Percentiles rank a stretch among this genome's conserved stretches.
phyloP scores from a whole-genome alignment of 2,329 filamentous ascomycete species.

The Fusarium cyanostomum region DNA sequence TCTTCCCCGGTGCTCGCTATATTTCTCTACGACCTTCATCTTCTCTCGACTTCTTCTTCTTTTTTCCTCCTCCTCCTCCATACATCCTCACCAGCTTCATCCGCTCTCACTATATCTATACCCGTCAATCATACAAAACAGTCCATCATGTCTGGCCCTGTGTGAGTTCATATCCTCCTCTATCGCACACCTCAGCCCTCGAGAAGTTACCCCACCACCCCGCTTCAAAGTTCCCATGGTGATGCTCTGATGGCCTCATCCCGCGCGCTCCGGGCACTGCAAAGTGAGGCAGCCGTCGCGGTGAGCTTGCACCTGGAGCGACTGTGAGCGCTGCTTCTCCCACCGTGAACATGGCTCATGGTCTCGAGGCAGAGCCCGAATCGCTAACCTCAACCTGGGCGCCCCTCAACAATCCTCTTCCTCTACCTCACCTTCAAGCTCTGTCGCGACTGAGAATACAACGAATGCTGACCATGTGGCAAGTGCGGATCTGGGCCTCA shows the following conservation, averaged over 20 bases:
- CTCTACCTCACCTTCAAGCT: conserved; percentile 42
- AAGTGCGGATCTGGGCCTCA: conserved; percentile 90
- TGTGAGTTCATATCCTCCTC: conserved; percentile 64
- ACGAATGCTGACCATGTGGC: conserved; percentile 65
- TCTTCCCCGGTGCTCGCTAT: conserved; percentile 27
- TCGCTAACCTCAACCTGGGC: conserved; percentile 78
- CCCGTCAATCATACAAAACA: conserved; percentile 27
- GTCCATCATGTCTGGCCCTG: conserved; percentile 70
- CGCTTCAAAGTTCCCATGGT: conserved; percentile 42
- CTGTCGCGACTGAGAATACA: conserved; percentile 43
- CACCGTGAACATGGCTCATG: conserved; percentile 50
- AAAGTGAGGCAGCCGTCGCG: conserved; percentile 35
- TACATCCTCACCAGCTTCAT: conserved; percentile 28
- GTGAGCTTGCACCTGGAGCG: conserved; percentile 21
- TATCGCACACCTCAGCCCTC: conserved; percentile 37
- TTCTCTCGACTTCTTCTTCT: conserved; percentile 27
- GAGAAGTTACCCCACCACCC: conserved; percentile 53
- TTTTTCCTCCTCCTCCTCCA: conserved; percentile 32
- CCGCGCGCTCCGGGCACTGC: conserved; percentile 43
- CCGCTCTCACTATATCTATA: conserved; percentile 14
- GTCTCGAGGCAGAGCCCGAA: conserved; percentile 69
- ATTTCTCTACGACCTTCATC: conserved; percentile 40
- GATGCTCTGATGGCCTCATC: conserved; percentile 47
- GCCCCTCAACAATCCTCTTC: conserved; percentile 60
- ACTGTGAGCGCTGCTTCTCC: not conserved